phyloP scores from a whole-genome alignment of 306 rosid genomes.

The Casuarina equisetifolia region DNA sequence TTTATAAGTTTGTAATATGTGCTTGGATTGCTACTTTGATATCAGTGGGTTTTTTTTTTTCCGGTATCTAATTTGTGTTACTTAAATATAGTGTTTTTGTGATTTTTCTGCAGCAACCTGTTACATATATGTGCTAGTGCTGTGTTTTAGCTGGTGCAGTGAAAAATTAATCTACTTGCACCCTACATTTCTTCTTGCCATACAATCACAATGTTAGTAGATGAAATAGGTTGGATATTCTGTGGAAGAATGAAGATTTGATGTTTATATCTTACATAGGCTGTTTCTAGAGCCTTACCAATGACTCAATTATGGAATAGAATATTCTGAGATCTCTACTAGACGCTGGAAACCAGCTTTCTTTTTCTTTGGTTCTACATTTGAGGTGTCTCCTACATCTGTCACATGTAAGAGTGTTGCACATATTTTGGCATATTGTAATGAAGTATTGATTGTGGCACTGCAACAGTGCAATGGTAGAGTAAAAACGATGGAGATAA shows the following conservation, averaged over 20 bases:
- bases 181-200: neutral
- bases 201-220: neutral
- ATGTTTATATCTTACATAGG: neutral
- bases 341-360: neutral
- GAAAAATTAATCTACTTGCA: neutral
- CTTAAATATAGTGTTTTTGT: neutral
- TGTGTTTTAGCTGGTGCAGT: neutral
- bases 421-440: neutral
- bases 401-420: neutral
- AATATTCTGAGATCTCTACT: neutral
- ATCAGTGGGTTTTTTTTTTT: neutral
- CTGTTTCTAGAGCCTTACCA: neutral
- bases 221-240: neutral
- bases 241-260: constrained; percentile 3
- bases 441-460: neutral
- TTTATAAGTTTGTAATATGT: constrained; percentile 10
- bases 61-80: neutral
- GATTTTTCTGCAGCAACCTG: neutral
- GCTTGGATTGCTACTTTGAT: constrained; percentile 14
- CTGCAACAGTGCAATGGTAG: neutral
- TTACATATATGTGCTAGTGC: neutral
- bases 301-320: neutral
- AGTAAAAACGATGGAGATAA: neutral
- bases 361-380: neutral
- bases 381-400: neutral